phyloP scores from a whole-genome alignment of 306 rosid species.

The Rosa chinensis region DNA sequence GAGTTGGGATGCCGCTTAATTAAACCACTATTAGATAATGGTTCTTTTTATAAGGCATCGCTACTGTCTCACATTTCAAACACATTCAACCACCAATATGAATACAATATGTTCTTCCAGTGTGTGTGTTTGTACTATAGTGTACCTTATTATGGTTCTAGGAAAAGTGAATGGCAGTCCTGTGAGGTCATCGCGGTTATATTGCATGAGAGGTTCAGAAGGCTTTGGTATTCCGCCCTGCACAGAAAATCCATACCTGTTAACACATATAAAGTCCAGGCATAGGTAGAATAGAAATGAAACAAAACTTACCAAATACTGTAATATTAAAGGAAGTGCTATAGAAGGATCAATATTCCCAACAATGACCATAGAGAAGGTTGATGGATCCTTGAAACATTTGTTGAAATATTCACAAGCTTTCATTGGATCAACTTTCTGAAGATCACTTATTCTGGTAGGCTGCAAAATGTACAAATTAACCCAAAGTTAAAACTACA shows the following conservation, averaged over 20 bases:
- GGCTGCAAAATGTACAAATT: conserved; percentile 57
- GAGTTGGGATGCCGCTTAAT: conserved; percentile 24
- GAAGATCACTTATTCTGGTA: conserved; percentile 70
- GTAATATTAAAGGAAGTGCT: conserved; percentile 88
- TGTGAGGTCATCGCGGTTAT: conserved; percentile 77
- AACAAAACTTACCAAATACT: conserved; percentile 72
- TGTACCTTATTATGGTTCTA: conserved; percentile 57
- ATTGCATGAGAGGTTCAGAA: conserved; percentile 63
- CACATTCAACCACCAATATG: not conserved
- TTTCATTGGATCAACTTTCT: conserved; percentile 75
- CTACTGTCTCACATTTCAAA: conserved; percentile 4
- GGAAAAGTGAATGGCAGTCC: conserved; percentile 92
- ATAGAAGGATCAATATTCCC: conserved; percentile 80
- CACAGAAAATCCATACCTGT: conserved; percentile 34
- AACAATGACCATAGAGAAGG: conserved; percentile 80
- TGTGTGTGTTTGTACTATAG: conserved; percentile 23
- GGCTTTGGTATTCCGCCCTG: conserved; percentile 97
- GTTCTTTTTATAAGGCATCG: not conserved
- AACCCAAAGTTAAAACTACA: conserved; percentile 30
- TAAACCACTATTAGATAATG: conserved; percentile 6
- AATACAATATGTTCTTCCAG: not conserved
- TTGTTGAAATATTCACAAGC: conserved; percentile 95
- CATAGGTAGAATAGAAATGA: conserved; percentile 21
- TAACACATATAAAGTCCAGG: conserved; percentile 10
- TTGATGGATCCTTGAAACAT: conserved; percentile 93